phyloP scores from a whole-genome alignment of 768 basidiomycete genomes.

The Suillus fuscotomentosus region DNA sequence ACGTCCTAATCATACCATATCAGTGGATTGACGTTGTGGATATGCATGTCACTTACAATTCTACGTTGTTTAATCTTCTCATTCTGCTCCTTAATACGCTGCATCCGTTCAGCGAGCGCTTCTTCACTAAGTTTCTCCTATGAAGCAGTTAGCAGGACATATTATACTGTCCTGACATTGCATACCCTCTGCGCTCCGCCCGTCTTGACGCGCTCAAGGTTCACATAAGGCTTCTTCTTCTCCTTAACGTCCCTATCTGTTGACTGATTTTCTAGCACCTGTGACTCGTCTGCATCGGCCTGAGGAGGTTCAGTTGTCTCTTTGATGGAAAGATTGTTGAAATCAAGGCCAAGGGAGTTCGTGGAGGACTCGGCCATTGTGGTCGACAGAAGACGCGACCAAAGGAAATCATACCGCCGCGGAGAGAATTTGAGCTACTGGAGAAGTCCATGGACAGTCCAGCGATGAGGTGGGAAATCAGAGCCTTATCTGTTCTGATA shows the following conservation, averaged over 20 bases:
- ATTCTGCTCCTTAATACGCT: conserved; percentile 67
- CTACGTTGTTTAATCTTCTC: conserved; percentile 74
- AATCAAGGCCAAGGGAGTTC: conserved; percentile 74
- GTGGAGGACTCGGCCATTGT: conserved; percentile 42
- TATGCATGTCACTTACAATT: conserved; percentile 39
- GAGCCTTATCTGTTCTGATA: conserved; percentile 12
- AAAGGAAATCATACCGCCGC: conserved; percentile 1
- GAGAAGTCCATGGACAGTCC: conserved; percentile 6
- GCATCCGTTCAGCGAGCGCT: conserved; percentile 67
- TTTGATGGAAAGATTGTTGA: conserved; percentile 47
- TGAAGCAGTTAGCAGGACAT: conserved; percentile 4
- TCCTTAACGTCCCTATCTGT: conserved; percentile 31
- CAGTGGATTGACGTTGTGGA: conserved; percentile 1
- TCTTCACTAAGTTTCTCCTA: conserved; percentile 73
- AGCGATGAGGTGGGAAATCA: conserved; percentile 10
- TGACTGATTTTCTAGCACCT: conserved; percentile 16
- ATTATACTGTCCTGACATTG: background rate
- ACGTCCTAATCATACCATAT: conserved; percentile 53
- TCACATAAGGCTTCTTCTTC: conserved; percentile 75
- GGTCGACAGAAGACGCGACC: conserved; percentile 10
- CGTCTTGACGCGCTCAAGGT: conserved; percentile 82
- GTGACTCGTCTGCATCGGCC: conserved; percentile 16
- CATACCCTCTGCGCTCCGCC: conserved; percentile 70
- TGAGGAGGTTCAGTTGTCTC: conserved; percentile 21
- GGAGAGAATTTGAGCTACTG: background rate